Evolutionary conservation across 2,329 filamentous ascomycete genomes (phyloP).

Genomic region (Paecilomyces dactylethromorphus): DNA sequence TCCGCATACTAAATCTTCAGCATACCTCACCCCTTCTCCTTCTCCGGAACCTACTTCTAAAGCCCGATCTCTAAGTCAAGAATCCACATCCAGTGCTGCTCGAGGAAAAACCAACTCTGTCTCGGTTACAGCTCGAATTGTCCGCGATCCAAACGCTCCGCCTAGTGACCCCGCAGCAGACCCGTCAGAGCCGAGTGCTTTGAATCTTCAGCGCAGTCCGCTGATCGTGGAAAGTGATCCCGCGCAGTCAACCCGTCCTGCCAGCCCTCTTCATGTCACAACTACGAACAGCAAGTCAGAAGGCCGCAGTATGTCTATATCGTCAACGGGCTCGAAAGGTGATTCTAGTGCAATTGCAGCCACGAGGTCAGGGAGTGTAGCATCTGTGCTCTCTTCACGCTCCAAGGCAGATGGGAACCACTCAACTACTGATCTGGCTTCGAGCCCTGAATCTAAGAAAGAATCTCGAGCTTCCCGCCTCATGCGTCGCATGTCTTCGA

Average conservation of each 20-base stretch:
- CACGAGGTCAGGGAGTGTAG: constrained; percentile 33
- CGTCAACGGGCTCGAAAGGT: constrained; percentile 32
- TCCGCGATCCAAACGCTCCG: constrained; percentile 54
- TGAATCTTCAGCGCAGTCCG: constrained; percentile 49
- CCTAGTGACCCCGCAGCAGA: constrained; percentile 20
- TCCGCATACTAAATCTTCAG: constrained; percentile 18
- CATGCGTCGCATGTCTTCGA: constrained; percentile 61
- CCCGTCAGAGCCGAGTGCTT: constrained; percentile 20
- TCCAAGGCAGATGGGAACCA: constrained; percentile 29
- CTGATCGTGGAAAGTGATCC: constrained; percentile 61
- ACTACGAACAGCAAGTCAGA: constrained; percentile 9
- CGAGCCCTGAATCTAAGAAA: constrained; percentile 44
- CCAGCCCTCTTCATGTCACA: constrained; percentile 12
- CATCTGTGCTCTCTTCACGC: constrained; percentile 29
- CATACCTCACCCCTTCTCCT: constrained; percentile 18
- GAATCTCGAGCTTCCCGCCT: constrained; percentile 54
- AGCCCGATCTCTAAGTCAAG: constrained; percentile 22
- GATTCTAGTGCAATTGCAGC: constrained; percentile 30
- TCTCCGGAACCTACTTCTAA: constrained; percentile 22
- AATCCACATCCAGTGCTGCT: constrained; percentile 14
- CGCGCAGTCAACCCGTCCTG: constrained; percentile 23
- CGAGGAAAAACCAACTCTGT: constrained; percentile 57
- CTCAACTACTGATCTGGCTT: constrained; percentile 27
- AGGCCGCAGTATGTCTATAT: constrained; percentile 32
- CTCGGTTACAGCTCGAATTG: constrained; percentile 80